phyloP scores from a whole-genome alignment of 2,329 filamentous ascomycete species.

The Ophiostoma angusticollis region DNA sequence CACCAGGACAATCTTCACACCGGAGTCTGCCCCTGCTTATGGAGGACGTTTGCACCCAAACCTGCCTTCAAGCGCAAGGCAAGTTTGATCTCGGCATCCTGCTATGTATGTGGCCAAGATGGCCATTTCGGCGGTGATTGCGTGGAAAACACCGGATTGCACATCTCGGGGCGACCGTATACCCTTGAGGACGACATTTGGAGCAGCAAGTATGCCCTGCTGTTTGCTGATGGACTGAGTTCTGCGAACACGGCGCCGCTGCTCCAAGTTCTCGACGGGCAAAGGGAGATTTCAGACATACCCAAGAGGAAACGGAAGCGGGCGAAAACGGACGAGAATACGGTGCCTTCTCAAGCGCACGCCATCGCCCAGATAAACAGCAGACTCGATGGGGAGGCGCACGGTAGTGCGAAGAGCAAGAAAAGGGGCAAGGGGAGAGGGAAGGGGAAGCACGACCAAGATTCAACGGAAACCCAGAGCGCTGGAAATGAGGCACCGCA shows the following conservation, averaged over 20 bases:
- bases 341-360: neutral
- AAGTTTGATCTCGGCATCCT: constrained; percentile 35
- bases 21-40: constrained; percentile 29
- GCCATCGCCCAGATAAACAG: neutral
- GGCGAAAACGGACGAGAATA: neutral
- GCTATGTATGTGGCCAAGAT: constrained; percentile 41
- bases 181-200: constrained; percentile 32
- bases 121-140: constrained; percentile 49
- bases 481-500: neutral
- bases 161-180: constrained; percentile 10
- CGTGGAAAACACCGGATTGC: constrained; percentile 17
- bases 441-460: neutral
- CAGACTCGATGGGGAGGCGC: neutral
- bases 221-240: neutral
- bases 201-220: constrained; percentile 24
- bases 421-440: neutral
- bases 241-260: neutral
- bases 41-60: constrained; percentile 40
- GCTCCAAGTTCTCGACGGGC: too few species aligned
- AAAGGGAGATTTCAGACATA: neutral
- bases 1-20: neutral
- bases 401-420: neutral
- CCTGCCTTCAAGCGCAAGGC: constrained; percentile 33
- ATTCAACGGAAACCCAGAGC: neutral
- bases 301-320: neutral